These are phyloP conservation scores for Blastosporella zonata DNA, from an alignment of 1,284 basidiomycete species.

Conservation along the genomic window DNA sequence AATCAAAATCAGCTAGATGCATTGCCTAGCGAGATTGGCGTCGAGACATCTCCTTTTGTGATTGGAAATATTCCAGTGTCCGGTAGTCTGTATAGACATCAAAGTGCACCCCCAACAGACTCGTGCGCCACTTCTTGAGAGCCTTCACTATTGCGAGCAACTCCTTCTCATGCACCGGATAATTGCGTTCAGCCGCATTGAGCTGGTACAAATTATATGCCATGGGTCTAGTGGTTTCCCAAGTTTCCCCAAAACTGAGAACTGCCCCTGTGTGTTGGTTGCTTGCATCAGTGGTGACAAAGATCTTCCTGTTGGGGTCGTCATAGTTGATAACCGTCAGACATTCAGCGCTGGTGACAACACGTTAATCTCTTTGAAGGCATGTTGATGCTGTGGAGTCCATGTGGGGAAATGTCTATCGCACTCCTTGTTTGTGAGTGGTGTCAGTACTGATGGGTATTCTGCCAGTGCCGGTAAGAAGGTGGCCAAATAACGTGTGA, in stretches of 20 bases:
- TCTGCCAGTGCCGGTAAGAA: neutral
- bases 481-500: constrained; percentile 31
- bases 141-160: neutral
- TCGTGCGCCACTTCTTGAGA: neutral
- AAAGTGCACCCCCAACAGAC: neutral
- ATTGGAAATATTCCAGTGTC: neutral
- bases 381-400: neutral
- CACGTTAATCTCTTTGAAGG: constrained; percentile 1
- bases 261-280: neutral
- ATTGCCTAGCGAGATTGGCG: constrained; percentile 1
- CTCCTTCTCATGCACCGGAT: neutral
- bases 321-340: neutral
- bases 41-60: constrained; percentile 4
- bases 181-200: neutral
- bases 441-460: neutral
- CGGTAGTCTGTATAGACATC: neutral
- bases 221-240: neutral
- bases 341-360: neutral
- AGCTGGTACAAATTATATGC: neutral
- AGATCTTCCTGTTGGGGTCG: constrained; percentile 28
- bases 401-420: constrained; percentile 2
- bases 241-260: neutral
- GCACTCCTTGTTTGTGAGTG: constrained; percentile 3
- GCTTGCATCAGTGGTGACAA: constrained; percentile 35
- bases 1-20: constrained; percentile 11